These are phyloP conservation scores for Dichotomocladium elegans DNA, from an alignment of 371 early-diverging fungal species.

Conservation along the genomic window DNA sequence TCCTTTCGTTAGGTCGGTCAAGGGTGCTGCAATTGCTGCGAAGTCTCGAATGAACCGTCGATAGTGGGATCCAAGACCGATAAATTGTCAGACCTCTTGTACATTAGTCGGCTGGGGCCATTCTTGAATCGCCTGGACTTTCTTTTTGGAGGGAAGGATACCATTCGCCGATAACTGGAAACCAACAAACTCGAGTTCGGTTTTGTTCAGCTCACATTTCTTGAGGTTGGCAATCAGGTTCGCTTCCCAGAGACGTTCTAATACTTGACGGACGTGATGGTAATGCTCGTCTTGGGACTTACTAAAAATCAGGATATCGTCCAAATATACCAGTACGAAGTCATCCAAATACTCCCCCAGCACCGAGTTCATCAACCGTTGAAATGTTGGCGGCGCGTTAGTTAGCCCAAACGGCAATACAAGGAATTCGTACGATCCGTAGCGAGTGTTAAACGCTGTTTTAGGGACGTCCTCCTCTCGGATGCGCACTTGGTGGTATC, in stretches of 20 bases:
- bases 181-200: conserved; percentile 39
- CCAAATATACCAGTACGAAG: no score
- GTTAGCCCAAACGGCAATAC: no score
- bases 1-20: no score
- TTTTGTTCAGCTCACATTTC: no score
- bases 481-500: no score
- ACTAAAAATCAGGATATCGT: conserved; percentile 51
- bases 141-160: no score
- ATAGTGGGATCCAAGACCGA: conserved; percentile 19
- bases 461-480: conserved; percentile 18
- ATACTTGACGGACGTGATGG: conserved; percentile 19
- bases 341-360: no score
- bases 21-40: neutral
- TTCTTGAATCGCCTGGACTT: no score
- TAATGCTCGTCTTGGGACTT: conserved; percentile 38
- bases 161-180: conserved; percentile 26
- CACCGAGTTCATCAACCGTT: no score
- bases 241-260: conserved; percentile 35
- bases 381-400: no score
- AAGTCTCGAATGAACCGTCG: neutral
- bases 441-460: conserved; percentile 23
- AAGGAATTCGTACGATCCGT: conserved; percentile 47
- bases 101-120: conserved; percentile 28
- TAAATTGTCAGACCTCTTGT: conserved; percentile 32
- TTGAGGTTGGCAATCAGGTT: no score